These are phyloP conservation scores for Fusarium tuaranense DNA, from an alignment of 2,329 filamentous ascomycete genomes.

Conservation along the genomic window DNA sequence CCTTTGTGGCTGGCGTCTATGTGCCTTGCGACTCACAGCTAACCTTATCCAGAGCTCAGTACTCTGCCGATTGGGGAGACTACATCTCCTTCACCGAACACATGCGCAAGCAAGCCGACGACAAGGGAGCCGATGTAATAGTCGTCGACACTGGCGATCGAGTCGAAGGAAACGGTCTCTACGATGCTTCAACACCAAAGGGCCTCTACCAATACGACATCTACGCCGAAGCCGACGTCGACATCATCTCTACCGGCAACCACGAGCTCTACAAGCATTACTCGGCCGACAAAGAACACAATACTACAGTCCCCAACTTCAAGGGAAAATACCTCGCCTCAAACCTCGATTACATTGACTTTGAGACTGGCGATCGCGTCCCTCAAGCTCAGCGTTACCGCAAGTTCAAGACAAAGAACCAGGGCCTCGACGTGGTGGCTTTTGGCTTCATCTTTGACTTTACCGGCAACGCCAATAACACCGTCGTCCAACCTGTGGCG, in stretches of 20 bases:
- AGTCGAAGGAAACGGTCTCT: conserved; percentile 93
- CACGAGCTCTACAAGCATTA: conserved; percentile 92
- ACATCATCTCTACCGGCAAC: conserved; percentile 89
- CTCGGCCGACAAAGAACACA: conserved; percentile 82
- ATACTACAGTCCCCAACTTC: conserved; percentile 86
- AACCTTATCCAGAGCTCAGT: conserved; percentile 73
- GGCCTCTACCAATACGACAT: conserved; percentile 92
- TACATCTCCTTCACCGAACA: conserved; percentile 93
- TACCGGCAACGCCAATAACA: conserved; percentile 90
- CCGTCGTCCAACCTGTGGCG: conserved; percentile 82
- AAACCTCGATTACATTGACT: conserved; percentile 89
- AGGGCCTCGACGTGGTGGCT: conserved; percentile 83
- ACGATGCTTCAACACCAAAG: conserved; percentile 89
- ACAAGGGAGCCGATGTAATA: conserved; percentile 84
- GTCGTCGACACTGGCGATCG: conserved; percentile 95
- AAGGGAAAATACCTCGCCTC: conserved; percentile 85
- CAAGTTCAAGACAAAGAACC: conserved; percentile 92
- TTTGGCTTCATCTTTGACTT: conserved; percentile 98
- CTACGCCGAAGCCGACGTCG: conserved; percentile 83
- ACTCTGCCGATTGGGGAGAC: conserved; percentile 97
- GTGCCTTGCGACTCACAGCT: not conserved
- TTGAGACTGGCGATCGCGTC: conserved; percentile 74
- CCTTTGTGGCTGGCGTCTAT: fast-evolving
- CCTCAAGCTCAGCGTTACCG: conserved; percentile 86
- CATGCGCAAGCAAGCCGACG: conserved; percentile 82